Conservation (phyloP, 352 stramenopile species). For the Hyphochytrium catenoides region DNA sequence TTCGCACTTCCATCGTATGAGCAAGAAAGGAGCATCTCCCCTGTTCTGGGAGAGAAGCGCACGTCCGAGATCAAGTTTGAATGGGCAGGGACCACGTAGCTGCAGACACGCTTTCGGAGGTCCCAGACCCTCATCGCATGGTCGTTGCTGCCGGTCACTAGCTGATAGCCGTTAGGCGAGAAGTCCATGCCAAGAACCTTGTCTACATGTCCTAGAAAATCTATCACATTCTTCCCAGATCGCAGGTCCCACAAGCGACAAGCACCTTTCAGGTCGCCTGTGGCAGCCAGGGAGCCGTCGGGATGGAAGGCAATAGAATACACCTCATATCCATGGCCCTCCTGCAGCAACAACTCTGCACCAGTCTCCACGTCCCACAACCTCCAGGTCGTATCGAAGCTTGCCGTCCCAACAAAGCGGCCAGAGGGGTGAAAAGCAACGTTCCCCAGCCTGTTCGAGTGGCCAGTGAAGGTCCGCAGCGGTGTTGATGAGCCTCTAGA, state of each 20-base stretch:
- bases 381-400: slow-evolving; percentile 91
- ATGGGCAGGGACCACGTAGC: slow-evolving; percentile 80
- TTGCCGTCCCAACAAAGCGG: slow-evolving; percentile 73
- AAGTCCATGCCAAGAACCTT: slow-evolving; percentile 83
- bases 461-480: slow-evolving; percentile 29
- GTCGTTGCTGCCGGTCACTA: slow-evolving; percentile 85
- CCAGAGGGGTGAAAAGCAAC: slow-evolving; percentile 85
- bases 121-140: slow-evolving; percentile 90
- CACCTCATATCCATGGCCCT: slow-evolving; percentile 82
- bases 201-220: slow-evolving; percentile 77
- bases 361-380: slow-evolving; percentile 85
- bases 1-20: slow-evolving; percentile 86
- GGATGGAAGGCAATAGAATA: slow-evolving; percentile 87
- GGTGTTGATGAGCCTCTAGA: slow-evolving; percentile 22
- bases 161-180: slow-evolving; percentile 66
- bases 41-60: slow-evolving; percentile 38
- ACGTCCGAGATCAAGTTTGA: slow-evolving; percentile 80
- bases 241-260: slow-evolving; percentile 86
- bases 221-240: slow-evolving; percentile 71
- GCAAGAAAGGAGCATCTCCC: slow-evolving; percentile 65
- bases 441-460: slow-evolving; percentile 34
- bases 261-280: slow-evolving; percentile 79
- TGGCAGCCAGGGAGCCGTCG: slow-evolving; percentile 75
- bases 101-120: slow-evolving; percentile 61
- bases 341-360: slow-evolving; percentile 76